Base-by-base conservation (phyloP, 768 basidiomycete species). In the Calocybe gangraenosa region DNA sequence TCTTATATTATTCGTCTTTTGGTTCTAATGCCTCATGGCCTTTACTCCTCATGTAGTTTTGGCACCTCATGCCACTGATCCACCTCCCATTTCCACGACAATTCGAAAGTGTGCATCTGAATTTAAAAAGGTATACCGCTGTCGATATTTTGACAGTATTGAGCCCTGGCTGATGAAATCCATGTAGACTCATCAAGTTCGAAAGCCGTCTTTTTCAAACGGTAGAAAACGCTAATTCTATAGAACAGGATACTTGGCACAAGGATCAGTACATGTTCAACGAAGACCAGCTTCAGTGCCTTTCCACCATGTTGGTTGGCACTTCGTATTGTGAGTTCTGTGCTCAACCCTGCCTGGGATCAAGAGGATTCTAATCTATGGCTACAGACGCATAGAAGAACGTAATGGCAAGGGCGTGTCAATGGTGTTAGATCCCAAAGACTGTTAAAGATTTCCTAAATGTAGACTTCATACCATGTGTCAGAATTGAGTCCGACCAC, bases 301-400 rank as follows among this genome's bases (percentile, higher is more conserved):
- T 95, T 53, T 88, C 89, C 19, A 83, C 84, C 31, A 92, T 93
- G 81, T 72, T 94, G 30, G 87, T 90, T 21, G 92, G 92, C 35
- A 94, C 89, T 38, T 92, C 87, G 13, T 91, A 91, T 59, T 90
- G 87, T 87, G 59, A 69, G 82, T 69, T 28, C 11, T 6, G 25
- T 5, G 11, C 5, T 28, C 6, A 5, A 6, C 11, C 25, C 11
- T 31, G 15, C 32, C 18, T 19, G 19, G 19, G 20, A 8, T 31
- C 18, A 18, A n/a, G 15, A 23, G 25, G 15, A 30, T 28, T 18
- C 30, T 50, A 34, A 49, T 7, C 17, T 47, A 19, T 19, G 1
- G 6, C 30, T 20, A 42, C 33, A 54, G 53, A 54, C 23, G 53
- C 53, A 25, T 53, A 28, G 40, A 49, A 25, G 38, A 19, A n/a